phyloP scores from a whole-genome alignment of 768 basidiomycete species.

The Trametes villosa region DNA sequence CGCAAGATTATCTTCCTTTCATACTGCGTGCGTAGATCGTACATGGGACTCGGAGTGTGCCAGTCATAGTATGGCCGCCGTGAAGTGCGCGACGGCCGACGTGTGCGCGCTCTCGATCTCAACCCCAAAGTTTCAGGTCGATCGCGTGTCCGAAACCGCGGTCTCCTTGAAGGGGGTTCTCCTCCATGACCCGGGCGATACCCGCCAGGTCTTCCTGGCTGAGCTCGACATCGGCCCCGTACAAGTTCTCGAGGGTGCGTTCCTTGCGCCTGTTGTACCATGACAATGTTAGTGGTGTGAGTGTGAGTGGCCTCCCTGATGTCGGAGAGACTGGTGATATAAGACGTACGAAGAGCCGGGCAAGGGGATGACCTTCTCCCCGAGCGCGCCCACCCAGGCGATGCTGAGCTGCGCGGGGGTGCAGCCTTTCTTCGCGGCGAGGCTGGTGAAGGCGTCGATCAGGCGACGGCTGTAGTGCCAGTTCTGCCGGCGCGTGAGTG shows the following conservation, averaged over 20 bases:
- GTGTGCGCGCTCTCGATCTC: conserved; percentile 3
- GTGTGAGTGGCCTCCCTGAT: not conserved
- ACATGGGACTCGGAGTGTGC: too few species aligned
- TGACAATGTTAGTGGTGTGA: not conserved
- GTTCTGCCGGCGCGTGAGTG: not conserved
- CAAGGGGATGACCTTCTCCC: conserved; percentile 47
- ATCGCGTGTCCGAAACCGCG: conserved; percentile 35
- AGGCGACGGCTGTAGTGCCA: conserved; percentile 41
- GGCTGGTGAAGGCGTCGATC: conserved; percentile 41
- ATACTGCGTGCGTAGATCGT: too few species aligned
- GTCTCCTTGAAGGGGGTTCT: conserved; percentile 40
- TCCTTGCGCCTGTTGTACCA: conserved; percentile 39
- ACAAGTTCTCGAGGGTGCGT: conserved; percentile 47
- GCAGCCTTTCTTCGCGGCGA: conserved; percentile 46
- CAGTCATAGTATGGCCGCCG: too few species aligned
- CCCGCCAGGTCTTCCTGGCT: conserved; percentile 38
- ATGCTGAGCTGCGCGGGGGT: conserved; percentile 43
- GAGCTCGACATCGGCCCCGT: conserved; percentile 42
- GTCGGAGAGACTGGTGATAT: not conserved
- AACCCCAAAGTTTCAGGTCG: conserved; percentile 38
- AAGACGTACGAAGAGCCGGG: conserved; percentile 47
- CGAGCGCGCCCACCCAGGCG: conserved; percentile 42
- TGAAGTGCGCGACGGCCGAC: too few species aligned
- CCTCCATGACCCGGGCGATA: conserved; percentile 42
- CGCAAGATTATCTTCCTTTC: too few species aligned